A percentile compares a stretch with the other conserved stretches of the same genome.
phyloP scores from a whole-genome alignment of 768 basidiomycete species.

The Pholiota microspora region DNA sequence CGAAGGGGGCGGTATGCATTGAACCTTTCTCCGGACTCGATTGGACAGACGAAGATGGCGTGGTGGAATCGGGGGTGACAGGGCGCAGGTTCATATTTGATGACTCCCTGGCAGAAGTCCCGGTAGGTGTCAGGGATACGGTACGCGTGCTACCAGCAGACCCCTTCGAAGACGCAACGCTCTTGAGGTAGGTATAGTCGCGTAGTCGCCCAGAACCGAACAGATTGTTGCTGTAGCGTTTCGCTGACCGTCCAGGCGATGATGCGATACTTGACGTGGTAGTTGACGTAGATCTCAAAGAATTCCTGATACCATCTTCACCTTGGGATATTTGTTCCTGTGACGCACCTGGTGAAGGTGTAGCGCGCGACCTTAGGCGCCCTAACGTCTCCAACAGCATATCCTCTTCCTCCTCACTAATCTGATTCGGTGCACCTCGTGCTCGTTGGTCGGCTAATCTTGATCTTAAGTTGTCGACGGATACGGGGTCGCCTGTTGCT shows the following conservation, averaged over 20 bases:
- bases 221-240: constrained; percentile 84
- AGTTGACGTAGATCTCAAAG: constrained; percentile 31
- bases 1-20: constrained; percentile 40
- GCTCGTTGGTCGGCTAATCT: constrained; percentile 77
- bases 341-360: constrained; percentile 27
- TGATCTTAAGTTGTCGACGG: constrained; percentile 55
- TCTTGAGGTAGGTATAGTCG: constrained; percentile 71
- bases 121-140: constrained; percentile 49
- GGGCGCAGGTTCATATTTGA: constrained; percentile 47
- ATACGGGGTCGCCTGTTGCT: constrained; percentile 61
- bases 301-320: constrained; percentile 29
- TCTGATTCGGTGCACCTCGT: constrained; percentile 61
- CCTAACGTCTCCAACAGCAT: constrained; percentile 79
- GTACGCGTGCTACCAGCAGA: constrained; percentile 42
- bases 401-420: constrained; percentile 82
- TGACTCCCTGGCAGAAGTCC: constrained; percentile 37
- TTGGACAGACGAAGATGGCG: constrained; percentile 36
- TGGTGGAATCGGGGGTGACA: constrained; percentile 53
- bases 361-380: constrained; percentile 35
- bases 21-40: constrained; percentile 31
- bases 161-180: constrained; percentile 39
- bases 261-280: constrained; percentile 45
- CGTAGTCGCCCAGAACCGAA: constrained; percentile 80
- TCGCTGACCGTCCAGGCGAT: constrained; percentile 49
- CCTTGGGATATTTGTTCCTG: constrained; percentile 32